phyloP scores from a whole-genome alignment of 208 protist genomes.

The Wallacemonas sp. region DNA sequence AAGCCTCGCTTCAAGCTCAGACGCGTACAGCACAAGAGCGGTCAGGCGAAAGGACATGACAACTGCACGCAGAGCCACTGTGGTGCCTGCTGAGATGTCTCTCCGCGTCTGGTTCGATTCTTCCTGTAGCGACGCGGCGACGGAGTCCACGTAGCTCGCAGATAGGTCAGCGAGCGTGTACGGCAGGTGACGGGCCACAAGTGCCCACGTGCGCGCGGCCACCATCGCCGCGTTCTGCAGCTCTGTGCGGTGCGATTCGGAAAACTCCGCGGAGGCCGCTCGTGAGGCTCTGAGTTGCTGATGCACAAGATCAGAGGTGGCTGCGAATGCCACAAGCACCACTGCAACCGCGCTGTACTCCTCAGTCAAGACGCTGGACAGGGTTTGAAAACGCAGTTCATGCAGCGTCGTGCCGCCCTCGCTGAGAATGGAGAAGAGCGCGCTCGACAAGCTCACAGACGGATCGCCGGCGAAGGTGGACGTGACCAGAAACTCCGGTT shows the following conservation, averaged over 20 bases:
- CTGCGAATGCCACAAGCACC: conserved; percentile 39
- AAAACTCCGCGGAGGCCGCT: conserved; percentile 4
- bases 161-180: conserved; percentile 47
- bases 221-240: conserved; percentile 10
- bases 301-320: conserved; percentile 55
- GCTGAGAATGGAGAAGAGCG: conserved; percentile 18
- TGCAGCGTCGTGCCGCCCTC: background rate
- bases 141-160: conserved; percentile 37
- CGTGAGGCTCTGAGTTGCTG: conserved; percentile 23
- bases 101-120: background rate
- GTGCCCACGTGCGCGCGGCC: conserved; percentile 29
- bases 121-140: conserved; percentile 19
- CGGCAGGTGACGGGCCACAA: conserved; percentile 42
- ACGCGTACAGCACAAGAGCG: conserved; percentile 39
- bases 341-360: conserved; percentile 33
- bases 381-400: conserved; percentile 2
- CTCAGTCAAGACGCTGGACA: conserved; percentile 15
- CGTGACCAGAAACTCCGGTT: background rate
- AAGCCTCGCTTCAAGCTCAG: conserved; percentile 46
- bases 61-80: conserved; percentile 51
- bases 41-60: conserved; percentile 75
- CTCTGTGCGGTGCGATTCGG: background rate
- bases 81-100: conserved; percentile 22
- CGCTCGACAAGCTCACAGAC: background rate
- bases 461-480: background rate